Evolutionary conservation across 2,329 filamentous ascomycete genomes (phyloP).

Genomic region (Ophiostoma novo-ulmi): DNA sequence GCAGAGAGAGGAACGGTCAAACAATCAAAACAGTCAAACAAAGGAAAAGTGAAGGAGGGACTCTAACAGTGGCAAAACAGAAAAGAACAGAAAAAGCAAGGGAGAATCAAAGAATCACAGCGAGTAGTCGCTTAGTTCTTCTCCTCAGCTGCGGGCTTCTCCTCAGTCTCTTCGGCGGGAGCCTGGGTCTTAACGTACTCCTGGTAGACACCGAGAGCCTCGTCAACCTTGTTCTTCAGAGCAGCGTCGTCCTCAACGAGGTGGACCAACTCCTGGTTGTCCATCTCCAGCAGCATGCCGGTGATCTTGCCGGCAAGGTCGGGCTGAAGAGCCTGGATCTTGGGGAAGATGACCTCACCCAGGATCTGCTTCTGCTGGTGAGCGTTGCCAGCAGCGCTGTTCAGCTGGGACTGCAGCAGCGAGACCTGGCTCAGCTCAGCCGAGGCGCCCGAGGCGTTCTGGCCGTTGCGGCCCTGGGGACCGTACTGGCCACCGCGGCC

Average conservation of each 20-base stretch:
- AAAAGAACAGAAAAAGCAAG: background rate
- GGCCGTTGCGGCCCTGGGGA: slow-evolving; percentile 46
- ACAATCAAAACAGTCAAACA: background rate
- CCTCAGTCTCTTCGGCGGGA: slow-evolving; percentile 31
- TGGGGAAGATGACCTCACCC: slow-evolving; percentile 95
- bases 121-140: slow-evolving; percentile 27
- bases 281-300: slow-evolving; percentile 99
- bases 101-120: slow-evolving; percentile 11
- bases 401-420: slow-evolving; percentile 55
- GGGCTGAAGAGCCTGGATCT: slow-evolving; percentile 91
- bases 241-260: slow-evolving; percentile 89
- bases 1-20: background rate
- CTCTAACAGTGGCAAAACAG: background rate
- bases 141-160: slow-evolving; percentile 49
- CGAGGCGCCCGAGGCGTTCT: slow-evolving; percentile 29
- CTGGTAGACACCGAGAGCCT: slow-evolving; percentile 94
- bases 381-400: slow-evolving; percentile 45
- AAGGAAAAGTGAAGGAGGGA: background rate
- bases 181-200: slow-evolving; percentile 92
- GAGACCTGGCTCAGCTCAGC: slow-evolving; percentile 39
- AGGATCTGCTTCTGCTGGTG: slow-evolving; percentile 97
- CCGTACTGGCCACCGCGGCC: slow-evolving; percentile 40
- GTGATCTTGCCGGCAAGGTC: slow-evolving; percentile 99
- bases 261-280: slow-evolving; percentile 87
- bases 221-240: slow-evolving; percentile 91